A percentile compares a stretch with the other conserved stretches of the same genome.
phyloP scores from a whole-genome alignment of 441 rosid genomes.

The Gossypium trilobum region DNA sequence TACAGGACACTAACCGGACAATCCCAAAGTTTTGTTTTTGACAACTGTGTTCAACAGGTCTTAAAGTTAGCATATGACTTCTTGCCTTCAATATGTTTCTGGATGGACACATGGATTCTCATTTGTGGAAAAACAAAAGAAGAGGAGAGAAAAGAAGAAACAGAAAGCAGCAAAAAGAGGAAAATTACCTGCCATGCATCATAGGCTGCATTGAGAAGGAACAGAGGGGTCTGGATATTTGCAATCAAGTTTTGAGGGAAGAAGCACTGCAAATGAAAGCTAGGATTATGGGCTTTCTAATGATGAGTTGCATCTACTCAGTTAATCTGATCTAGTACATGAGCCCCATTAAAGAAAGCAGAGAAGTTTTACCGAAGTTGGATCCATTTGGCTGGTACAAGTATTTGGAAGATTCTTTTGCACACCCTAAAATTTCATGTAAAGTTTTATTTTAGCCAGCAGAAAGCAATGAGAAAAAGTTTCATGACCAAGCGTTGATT shows the following conservation, averaged over 20 bases:
- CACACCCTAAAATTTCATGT: conserved; percentile 29
- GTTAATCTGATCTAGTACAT: background rate
- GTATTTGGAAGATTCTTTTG: conserved; percentile 42
- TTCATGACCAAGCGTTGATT: background rate
- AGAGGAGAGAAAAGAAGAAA: background rate
- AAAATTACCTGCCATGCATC: conserved; percentile 35
- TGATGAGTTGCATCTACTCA: background rate
- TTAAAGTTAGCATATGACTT: background rate
- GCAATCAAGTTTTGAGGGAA: conserved; percentile 40
- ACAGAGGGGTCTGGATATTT: conserved; percentile 35
- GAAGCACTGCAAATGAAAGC: conserved; percentile 31
- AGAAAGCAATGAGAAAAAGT: conserved; percentile 5
- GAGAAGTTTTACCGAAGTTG: conserved; percentile 40
- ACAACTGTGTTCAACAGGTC: background rate
- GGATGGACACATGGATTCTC: background rate
- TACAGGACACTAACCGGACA: background rate
- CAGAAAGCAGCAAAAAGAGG: background rate
- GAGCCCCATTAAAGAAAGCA: conserved; percentile 8
- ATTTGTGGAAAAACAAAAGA: background rate
- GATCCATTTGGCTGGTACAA: conserved; percentile 47
- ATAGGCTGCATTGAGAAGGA: conserved; percentile 41
- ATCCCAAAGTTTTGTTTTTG: background rate
- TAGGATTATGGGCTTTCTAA: background rate
- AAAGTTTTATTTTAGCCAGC: background rate
- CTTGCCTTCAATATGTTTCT: background rate